Base-by-base conservation (phyloP, 352 stramenopile species). In the Pythium dissimile region DNA sequence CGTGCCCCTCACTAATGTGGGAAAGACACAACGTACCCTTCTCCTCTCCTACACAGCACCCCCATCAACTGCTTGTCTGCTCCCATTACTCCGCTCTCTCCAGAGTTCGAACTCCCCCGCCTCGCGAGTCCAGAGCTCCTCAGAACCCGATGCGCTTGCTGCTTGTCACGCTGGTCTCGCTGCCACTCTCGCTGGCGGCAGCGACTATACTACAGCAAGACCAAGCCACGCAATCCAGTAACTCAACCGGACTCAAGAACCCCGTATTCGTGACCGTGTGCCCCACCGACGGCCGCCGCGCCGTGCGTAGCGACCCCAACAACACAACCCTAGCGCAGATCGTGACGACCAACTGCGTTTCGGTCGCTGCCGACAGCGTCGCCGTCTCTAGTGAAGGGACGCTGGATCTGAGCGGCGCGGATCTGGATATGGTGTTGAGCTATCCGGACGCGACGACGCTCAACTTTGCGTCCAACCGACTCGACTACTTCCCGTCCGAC, bases 381-480 rank as follows among this genome's bases (percentile, higher is more conserved):
- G 16, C 38, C 15, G 46, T 64, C 38, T 21, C 28, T 7, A 35
- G 31, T 20, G 24, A 30, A 37, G 20, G 21, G 23, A 50, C 10
- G 18, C 56, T 64, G 16, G 34, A 32, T 12, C 46, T 57, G 28
- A 56, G 39, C 21, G n/a, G 16, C 16, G 8, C 16, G 20, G 18
- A n/a, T 2, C 23, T 64, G 16, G 56, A 64, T 16, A 5, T 46
- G 8, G 56, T 64, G 28, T 39, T 57, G 2, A 64, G 56, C 31
- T 64, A 64, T 27, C 56, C 56, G 9, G 48, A 64, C 39, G 48
- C 47, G 8, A 26, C 16, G 46, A 56, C 46, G 26, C 56, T 64
- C 28, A 57, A 64, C 31, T 45, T 64, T 28, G 56, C 56, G 46
- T 53, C 27, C 48, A 64, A 64, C 31, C 26, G 18, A 5, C 51